phyloP scores from a whole-genome alignment of 768 basidiomycete genomes.

The Lactarius trivialis region DNA sequence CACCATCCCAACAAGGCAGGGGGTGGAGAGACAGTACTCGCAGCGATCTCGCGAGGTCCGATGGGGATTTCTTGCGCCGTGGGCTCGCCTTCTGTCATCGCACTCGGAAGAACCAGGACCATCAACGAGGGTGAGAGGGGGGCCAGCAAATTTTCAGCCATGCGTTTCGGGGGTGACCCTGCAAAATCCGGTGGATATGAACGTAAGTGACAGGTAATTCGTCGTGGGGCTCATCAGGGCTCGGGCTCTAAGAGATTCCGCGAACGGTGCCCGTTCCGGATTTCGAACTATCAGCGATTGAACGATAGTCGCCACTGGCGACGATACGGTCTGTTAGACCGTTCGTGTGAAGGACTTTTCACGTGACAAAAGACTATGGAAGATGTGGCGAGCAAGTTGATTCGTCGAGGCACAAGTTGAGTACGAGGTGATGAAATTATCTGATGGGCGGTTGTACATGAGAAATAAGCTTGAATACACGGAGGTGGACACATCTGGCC shows the following conservation, averaged over 20 bases:
- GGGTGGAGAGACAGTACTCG: not conserved
- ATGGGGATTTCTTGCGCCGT: not conserved
- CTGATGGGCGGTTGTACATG: not conserved
- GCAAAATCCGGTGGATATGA: constrained; percentile 1
- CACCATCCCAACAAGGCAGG: not conserved
- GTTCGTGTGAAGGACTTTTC: not conserved
- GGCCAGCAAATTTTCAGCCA: not conserved
- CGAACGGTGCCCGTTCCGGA: not conserved
- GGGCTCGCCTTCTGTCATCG: constrained; percentile 1
- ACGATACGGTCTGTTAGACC: not conserved
- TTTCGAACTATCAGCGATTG: not conserved
- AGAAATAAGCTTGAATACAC: constrained; percentile 1
- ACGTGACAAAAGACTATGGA: not conserved
- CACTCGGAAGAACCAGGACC: not conserved
- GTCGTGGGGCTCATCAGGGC: not conserved
- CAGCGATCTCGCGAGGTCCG: not conserved
- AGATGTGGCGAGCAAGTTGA: not conserved
- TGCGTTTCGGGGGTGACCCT: constrained; percentile 3
- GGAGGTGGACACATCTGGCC: not conserved
- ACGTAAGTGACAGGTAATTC: constrained; percentile 5
- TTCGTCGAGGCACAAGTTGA: constrained; percentile 9
- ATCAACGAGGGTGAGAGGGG: not conserved
- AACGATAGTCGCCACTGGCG: not conserved
- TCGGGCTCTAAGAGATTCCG: not conserved
- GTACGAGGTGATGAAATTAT: not conserved